phyloP scores from a whole-genome alignment of 1,284 basidiomycete species.

The Moesziomyces parantarcticus region DNA sequence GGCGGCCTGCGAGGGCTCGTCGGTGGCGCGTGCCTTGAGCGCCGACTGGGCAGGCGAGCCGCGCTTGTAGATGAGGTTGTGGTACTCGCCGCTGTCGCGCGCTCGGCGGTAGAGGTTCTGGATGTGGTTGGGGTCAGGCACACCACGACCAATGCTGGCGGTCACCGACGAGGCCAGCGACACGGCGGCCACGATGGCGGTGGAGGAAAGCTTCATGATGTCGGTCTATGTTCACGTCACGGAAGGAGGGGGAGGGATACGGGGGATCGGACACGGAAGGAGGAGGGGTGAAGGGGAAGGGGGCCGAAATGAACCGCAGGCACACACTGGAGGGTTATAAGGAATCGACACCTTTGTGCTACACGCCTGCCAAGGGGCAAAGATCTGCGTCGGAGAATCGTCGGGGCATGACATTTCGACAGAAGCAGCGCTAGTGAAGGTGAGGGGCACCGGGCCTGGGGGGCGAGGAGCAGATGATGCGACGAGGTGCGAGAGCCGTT shows the following conservation, averaged over 20 bases:
- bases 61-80: slow-evolving; percentile 45
- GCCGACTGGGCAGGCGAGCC: slow-evolving; percentile 22
- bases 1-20: slow-evolving; percentile 45
- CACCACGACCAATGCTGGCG: slow-evolving; percentile 55
- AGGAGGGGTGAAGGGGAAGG: neutral
- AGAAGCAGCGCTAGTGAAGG: neutral
- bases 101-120: slow-evolving; percentile 43
- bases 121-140: slow-evolving; percentile 40
- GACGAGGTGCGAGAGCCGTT: too few species aligned
- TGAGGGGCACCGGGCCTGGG: too few species aligned
- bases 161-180: slow-evolving; percentile 37
- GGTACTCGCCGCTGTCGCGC: slow-evolving; percentile 45
- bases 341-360: neutral
- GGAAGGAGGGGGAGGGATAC: neutral
- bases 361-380: neutral
- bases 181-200: slow-evolving; percentile 38
- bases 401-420: neutral
- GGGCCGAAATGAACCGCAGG: neutral
- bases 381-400: neutral
- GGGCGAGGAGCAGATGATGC: too few species aligned
- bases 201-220: slow-evolving; percentile 42
- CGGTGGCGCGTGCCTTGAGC: slow-evolving; percentile 37
- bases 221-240: slow-evolving; percentile 1
- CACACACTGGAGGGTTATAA: neutral
- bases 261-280: neutral